Percentiles rank a stretch among this genome's conserved stretches.
Evolutionary conservation across 495 filamentous ascomycete genomes (phyloP).

Genomic region (Jackrogersella minutella): DNA sequence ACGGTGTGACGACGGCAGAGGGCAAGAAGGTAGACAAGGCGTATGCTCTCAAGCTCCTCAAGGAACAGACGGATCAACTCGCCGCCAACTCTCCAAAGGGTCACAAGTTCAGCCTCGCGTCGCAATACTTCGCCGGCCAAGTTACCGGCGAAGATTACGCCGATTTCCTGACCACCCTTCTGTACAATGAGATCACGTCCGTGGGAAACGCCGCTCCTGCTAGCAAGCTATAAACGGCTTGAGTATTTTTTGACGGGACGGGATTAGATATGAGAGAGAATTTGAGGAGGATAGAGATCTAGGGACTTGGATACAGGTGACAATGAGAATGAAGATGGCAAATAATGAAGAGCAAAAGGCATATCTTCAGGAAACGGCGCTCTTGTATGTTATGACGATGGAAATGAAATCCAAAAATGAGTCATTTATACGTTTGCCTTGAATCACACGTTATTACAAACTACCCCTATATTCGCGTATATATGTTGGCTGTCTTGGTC

Average conservation of each 20-base stretch:
- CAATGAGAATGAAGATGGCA: neutral
- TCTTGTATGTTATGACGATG: constrained; percentile 28
- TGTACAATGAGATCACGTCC: constrained; percentile 96
- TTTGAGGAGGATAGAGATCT: neutral
- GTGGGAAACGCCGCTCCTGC: constrained; percentile 73
- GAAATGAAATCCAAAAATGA: constrained; percentile 11
- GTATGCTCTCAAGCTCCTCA: constrained; percentile 85
- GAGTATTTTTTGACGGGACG: neutral
- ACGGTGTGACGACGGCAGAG: constrained; percentile 84
- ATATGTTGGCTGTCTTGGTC: neutral
- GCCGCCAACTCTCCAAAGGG: constrained; percentile 80
- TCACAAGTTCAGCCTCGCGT: constrained; percentile 90
- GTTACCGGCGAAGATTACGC: constrained; percentile 97
- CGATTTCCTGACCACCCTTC: constrained; percentile 90
- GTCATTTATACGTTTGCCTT: constrained; percentile 1
- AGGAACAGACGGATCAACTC: constrained; percentile 82
- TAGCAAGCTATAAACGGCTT: constrained; percentile 71
- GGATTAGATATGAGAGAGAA: neutral
- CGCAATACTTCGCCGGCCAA: constrained; percentile 90
- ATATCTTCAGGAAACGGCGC: neutral
- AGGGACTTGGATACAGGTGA: neutral
- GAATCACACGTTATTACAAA: neutral
- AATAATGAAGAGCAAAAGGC: neutral
- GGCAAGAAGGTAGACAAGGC: constrained; percentile 93
- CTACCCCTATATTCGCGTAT: neutral